A percentile compares a stretch with the other conserved stretches of the same genome.
Conservation (phyloP, 768 basidiomycete genomes). For the Boletus patriciae region DNA sequence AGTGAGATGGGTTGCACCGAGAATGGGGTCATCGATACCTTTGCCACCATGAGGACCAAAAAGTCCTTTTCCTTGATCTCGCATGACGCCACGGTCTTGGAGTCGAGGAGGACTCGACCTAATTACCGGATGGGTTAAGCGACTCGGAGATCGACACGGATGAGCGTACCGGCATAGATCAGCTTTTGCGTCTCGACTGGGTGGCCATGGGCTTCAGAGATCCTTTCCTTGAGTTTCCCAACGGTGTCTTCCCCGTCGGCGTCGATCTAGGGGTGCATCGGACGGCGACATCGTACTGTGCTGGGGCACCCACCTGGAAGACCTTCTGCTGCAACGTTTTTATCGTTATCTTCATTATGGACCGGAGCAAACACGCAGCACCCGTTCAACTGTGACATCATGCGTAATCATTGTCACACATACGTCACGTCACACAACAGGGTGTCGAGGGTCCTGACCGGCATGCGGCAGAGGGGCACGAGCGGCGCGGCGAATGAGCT, state of each 20-base stretch:
- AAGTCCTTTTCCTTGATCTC: slow-evolving; percentile 99
- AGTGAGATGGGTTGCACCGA: neutral
- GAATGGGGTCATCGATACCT: slow-evolving; percentile 51
- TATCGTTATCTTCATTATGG: slow-evolving; percentile 86
- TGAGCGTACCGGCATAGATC: slow-evolving; percentile 80
- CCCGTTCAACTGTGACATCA: slow-evolving; percentile 19
- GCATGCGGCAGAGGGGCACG: slow-evolving; percentile 23
- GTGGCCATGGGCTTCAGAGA: slow-evolving; percentile 73
- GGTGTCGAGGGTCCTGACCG: slow-evolving; percentile 27
- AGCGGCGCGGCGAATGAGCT: slow-evolving; percentile 12
- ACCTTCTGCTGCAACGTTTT: slow-evolving; percentile 95
- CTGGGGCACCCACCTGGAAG: slow-evolving; percentile 58
- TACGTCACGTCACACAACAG: slow-evolving; percentile 15
- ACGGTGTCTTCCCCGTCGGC: slow-evolving; percentile 76
- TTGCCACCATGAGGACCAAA: slow-evolving; percentile 97
- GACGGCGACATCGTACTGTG: neutral
- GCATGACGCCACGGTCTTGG: slow-evolving; percentile 83
- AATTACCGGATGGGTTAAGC: slow-evolving; percentile 8
- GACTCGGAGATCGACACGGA: slow-evolving; percentile 8
- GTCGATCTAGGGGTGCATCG: slow-evolving; percentile 55
- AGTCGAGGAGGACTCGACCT: slow-evolving; percentile 92
- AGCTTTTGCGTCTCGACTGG: slow-evolving; percentile 79
- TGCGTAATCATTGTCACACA: slow-evolving; percentile 23
- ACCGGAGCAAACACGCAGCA: slow-evolving; percentile 14
- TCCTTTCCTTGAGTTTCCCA: slow-evolving; percentile 79